Conservation (phyloP, 2,329 filamentous ascomycete genomes). For the Neoascochyta sp. region DNA sequence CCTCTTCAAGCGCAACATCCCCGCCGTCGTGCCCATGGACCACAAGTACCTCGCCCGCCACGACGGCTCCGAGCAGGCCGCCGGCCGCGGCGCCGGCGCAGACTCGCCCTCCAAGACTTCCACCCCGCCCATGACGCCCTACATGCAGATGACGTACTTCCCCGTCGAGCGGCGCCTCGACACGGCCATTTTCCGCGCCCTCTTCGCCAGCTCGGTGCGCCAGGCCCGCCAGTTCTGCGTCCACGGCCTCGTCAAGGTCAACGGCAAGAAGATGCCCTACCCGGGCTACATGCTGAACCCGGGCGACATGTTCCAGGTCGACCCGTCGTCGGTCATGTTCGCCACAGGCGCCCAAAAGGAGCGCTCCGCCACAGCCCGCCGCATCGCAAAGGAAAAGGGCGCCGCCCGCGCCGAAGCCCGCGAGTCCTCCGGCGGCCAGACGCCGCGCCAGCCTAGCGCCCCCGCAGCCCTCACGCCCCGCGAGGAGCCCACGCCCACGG, state of each 20-base stretch:
- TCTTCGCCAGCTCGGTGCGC: conserved; percentile 89
- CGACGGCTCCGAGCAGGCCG: conserved; percentile 79
- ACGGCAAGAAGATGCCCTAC: conserved; percentile 94
- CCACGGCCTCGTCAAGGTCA: conserved; percentile 90
- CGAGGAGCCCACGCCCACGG: conserved; percentile 26
- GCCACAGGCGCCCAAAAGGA: conserved; percentile 74
- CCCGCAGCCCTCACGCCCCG: conserved; percentile 5
- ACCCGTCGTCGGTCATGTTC: conserved; percentile 80
- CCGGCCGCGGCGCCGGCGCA: conserved; percentile 74
- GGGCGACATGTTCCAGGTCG: conserved; percentile 96
- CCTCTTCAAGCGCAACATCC: conserved; percentile 80
- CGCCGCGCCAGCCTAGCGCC: conserved; percentile 10
- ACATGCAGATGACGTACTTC: conserved; percentile 94
- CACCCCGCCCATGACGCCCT: conserved; percentile 62
- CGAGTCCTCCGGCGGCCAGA: conserved; percentile 16
- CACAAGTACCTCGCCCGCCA: conserved; percentile 70
- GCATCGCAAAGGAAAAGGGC: conserved; percentile 27
- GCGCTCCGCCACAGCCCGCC: conserved; percentile 28
- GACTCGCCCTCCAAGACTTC: conserved; percentile 16
- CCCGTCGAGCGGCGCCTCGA: conserved; percentile 88
- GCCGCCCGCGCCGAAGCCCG: conserved; percentile 28
- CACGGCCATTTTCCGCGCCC: conserved; percentile 85
- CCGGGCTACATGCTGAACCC: conserved; percentile 94
- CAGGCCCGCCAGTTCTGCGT: conserved; percentile 94
- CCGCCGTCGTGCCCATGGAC: conserved; percentile 82